These are phyloP conservation scores for Phytophthora pini DNA, from an alignment of 352 stramenopile genomes.

Conservation along the genomic window DNA sequence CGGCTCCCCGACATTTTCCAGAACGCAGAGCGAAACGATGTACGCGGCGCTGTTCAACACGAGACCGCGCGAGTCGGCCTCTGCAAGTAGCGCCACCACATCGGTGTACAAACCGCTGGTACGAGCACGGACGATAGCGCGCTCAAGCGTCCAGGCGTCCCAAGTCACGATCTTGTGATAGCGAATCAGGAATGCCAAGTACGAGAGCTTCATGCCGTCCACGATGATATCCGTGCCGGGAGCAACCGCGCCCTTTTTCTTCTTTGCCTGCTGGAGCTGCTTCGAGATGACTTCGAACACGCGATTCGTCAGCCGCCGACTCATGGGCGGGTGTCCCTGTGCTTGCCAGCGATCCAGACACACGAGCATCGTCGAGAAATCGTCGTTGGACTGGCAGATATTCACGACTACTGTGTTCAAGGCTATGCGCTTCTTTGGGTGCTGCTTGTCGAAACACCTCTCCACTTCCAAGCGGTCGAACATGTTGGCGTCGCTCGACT, in stretches of 20 bases:
- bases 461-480: slow-evolving; percentile 61
- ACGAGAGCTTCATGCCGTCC: slow-evolving; percentile 60
- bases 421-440: slow-evolving; percentile 41
- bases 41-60: slow-evolving; percentile 54
- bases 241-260: slow-evolving; percentile 13
- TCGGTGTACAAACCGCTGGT: slow-evolving; percentile 50
- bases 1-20: slow-evolving; percentile 37
- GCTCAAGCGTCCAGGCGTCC: slow-evolving; percentile 58
- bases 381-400: slow-evolving; percentile 68
- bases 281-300: slow-evolving; percentile 70
- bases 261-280: slow-evolving; percentile 52
- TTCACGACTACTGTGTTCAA: slow-evolving; percentile 74
- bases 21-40: slow-evolving; percentile 50
- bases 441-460: slow-evolving; percentile 62
- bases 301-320: slow-evolving; percentile 52
- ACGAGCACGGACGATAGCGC: slow-evolving; percentile 59
- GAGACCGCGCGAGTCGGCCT: slow-evolving; percentile 41
- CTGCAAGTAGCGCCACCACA: slow-evolving; percentile 52
- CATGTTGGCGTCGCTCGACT: slow-evolving; percentile 41
- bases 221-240: slow-evolving; percentile 41
- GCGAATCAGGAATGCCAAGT: slow-evolving; percentile 55
- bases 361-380: slow-evolving; percentile 64
- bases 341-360: slow-evolving; percentile 68
- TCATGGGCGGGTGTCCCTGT: slow-evolving; percentile 47
- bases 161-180: slow-evolving; percentile 58